A percentile compares a stretch with the other conserved stretches of the same genome.
phyloP scores from a whole-genome alignment of 2,329 filamentous ascomycete genomes.

The Neonectria magnoliae region DNA sequence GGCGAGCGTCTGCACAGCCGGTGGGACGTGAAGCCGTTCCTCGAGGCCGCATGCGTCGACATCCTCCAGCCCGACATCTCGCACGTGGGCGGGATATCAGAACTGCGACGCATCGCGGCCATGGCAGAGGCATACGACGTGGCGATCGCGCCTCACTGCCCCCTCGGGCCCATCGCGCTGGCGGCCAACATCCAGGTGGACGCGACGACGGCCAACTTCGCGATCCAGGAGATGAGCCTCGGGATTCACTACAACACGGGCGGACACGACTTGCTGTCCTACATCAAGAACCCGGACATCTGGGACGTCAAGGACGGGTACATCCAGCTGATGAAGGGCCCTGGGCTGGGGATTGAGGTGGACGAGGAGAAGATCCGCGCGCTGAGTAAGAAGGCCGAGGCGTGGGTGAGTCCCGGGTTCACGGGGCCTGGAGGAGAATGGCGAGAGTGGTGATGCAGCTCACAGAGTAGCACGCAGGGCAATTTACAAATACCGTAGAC shows the following conservation, averaged over 20 bases:
- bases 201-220: slow-evolving; percentile 69
- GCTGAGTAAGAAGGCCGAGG: slow-evolving; percentile 64
- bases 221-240: slow-evolving; percentile 81
- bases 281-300: slow-evolving; percentile 70
- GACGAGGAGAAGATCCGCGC: slow-evolving; percentile 74
- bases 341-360: slow-evolving; percentile 75
- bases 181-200: slow-evolving; percentile 77
- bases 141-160: slow-evolving; percentile 78
- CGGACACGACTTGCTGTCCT: slow-evolving; percentile 72
- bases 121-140: slow-evolving; percentile 81
- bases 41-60: slow-evolving; percentile 74
- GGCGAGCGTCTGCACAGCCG: slow-evolving; percentile 77
- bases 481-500: not conserved
- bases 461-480: too few species aligned
- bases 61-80: slow-evolving; percentile 78
- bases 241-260: slow-evolving; percentile 83
- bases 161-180: slow-evolving; percentile 76
- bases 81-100: slow-evolving; percentile 78
- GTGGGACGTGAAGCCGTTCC: slow-evolving; percentile 78
- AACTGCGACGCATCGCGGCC: slow-evolving; percentile 73
- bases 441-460: slow-evolving; percentile 16
- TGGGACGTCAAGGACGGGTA: slow-evolving; percentile 75
- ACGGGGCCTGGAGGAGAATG: slow-evolving; percentile 22
- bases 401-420: slow-evolving; percentile 61
- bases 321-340: slow-evolving; percentile 66